Conservation (phyloP, 768 basidiomycete species). For the Tricholoma matsutake region DNA sequence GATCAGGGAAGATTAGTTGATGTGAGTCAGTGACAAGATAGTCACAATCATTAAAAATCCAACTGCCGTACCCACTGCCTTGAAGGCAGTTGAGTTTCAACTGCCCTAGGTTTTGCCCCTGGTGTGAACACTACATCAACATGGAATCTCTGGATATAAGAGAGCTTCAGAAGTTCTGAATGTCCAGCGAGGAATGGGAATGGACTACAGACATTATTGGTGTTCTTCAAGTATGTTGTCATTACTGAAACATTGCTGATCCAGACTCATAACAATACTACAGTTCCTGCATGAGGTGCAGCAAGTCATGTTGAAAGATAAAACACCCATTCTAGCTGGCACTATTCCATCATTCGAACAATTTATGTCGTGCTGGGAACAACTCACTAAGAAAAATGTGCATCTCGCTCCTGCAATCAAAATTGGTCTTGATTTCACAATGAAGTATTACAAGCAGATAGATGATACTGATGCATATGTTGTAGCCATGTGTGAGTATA, state of each 20-base stretch:
- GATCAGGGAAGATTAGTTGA: no score
- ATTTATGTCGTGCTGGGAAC: slow-evolving; percentile 11
- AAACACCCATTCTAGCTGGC: slow-evolving; percentile 7
- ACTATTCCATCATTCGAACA: slow-evolving; percentile 11
- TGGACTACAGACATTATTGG: slow-evolving; percentile 12
- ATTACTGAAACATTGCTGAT: no score
- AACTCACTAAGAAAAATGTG: background rate
- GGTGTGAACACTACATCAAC: background rate
- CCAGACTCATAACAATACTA: background rate
- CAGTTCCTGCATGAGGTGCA: slow-evolving; percentile 14
- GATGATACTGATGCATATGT: slow-evolving; percentile 11
- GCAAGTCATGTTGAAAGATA: slow-evolving; percentile 13
- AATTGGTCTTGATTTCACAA: slow-evolving; percentile 2
- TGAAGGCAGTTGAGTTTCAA: no score
- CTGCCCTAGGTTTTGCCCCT: no score
- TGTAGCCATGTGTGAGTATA: slow-evolving; percentile 10
- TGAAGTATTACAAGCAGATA: slow-evolving; percentile 12
- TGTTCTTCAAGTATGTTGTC: slow-evolving; percentile 4
- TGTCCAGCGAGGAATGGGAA: slow-evolving; percentile 7
- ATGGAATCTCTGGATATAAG: background rate
- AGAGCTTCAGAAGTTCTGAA: slow-evolving; percentile 1
- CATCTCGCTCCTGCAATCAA: slow-evolving; percentile 5
- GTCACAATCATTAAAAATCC: no score
- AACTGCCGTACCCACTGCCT: no score
- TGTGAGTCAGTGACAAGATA: no score